phyloP scores from a whole-genome alignment of 2,329 filamentous ascomycete species.

The Coniochaeta pulveracea region DNA sequence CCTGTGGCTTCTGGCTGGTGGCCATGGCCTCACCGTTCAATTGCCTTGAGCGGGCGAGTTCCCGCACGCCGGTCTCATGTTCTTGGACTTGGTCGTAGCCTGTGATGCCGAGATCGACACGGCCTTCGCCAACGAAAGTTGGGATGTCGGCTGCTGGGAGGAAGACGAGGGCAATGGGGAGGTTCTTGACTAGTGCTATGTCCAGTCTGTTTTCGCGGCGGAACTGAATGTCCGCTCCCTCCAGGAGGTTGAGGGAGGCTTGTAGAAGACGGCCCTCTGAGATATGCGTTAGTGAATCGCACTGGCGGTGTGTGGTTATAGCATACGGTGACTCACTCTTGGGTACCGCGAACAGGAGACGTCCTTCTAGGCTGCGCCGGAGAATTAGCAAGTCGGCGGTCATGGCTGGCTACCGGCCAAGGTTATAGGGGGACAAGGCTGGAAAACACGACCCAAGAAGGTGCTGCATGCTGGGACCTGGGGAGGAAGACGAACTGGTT shows the following conservation, averaged over 20 bases:
- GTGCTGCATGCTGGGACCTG: constrained; percentile 1
- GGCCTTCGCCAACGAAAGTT: constrained; percentile 90
- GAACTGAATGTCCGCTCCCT: constrained; percentile 94
- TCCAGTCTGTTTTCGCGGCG: constrained; percentile 89
- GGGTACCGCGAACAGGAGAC: constrained; percentile 91
- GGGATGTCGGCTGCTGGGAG: constrained; percentile 95
- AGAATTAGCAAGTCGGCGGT: constrained; percentile 22
- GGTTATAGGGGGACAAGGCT: constrained; percentile 2
- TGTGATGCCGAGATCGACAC: constrained; percentile 89
- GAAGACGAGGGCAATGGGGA: constrained; percentile 90
- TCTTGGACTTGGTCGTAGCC: constrained; percentile 88
- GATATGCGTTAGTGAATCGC: constrained; percentile 11
- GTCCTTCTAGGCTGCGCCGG: constrained; percentile 66
- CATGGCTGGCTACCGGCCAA: constrained; percentile 1
- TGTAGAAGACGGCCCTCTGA: constrained; percentile 87
- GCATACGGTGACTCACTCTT: constrained; percentile 60
- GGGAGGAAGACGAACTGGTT: constrained; percentile 32
- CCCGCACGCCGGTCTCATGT: constrained; percentile 58
- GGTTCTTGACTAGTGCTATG: constrained; percentile 95
- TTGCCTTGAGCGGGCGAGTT: constrained; percentile 33
- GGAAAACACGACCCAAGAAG: constrained; percentile 5
- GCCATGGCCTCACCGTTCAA: constrained; percentile 32
- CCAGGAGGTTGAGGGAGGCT: constrained; percentile 77
- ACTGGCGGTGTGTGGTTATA: not conserved
- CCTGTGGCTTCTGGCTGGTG: constrained; percentile 34